phyloP scores from a whole-genome alignment of 2,329 filamentous ascomycete species.

The Ophiostoma sp. region DNA sequence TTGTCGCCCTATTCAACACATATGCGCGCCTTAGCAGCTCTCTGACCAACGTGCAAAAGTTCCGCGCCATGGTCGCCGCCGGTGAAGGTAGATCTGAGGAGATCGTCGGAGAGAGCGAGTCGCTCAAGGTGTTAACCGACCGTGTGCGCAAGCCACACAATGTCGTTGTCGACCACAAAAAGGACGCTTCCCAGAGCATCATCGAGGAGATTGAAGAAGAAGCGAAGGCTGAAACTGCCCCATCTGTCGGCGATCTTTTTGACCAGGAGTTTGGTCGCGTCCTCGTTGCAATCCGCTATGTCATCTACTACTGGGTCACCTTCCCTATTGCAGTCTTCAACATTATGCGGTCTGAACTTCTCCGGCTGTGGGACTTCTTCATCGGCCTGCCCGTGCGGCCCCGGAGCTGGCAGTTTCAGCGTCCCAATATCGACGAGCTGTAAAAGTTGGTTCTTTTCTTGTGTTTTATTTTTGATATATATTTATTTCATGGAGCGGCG shows the following conservation, averaged over 20 bases:
- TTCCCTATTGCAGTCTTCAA: constrained; percentile 56
- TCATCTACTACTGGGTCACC: constrained; percentile 64
- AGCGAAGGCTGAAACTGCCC: constrained; percentile 35
- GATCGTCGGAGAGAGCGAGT: constrained; percentile 27
- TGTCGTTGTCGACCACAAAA: constrained; percentile 33
- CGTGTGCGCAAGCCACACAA: constrained; percentile 43
- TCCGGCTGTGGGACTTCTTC: constrained; percentile 47
- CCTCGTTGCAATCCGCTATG: constrained; percentile 56
- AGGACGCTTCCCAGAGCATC: constrained; percentile 37
- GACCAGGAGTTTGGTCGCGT: constrained; percentile 60
- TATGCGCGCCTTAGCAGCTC: constrained; percentile 81
- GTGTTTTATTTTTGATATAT: not conserved
- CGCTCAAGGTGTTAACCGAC: constrained; percentile 29
- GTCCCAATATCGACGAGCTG: constrained; percentile 47
- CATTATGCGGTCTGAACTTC: constrained; percentile 43
- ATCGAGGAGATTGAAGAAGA: constrained; percentile 9
- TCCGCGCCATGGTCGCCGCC: constrained; percentile 53
- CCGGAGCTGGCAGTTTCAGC: constrained; percentile 44
- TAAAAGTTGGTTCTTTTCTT: not conserved
- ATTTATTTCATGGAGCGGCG: constrained; percentile 14
- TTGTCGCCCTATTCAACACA: constrained; percentile 93
- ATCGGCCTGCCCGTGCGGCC: constrained; percentile 49
- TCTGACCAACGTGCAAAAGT: constrained; percentile 67
- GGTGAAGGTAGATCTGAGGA: constrained; percentile 30
- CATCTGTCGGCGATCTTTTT: constrained; percentile 53